Conservation (phyloP, 148 eudicot genomes). For the Vaccinium darrowii region DNA sequence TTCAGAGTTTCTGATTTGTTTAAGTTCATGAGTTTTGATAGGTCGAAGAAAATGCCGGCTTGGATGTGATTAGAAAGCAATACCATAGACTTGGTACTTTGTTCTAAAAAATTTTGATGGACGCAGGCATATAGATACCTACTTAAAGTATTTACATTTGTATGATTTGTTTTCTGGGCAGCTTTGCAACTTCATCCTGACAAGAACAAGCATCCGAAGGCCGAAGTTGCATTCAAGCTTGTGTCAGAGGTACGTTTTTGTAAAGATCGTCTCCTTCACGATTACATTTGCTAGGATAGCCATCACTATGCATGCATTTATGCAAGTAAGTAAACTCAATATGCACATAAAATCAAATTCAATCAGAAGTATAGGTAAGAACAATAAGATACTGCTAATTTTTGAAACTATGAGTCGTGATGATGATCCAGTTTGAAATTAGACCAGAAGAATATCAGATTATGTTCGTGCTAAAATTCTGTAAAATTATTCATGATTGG, state of each 20-base stretch:
- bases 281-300: background rate
- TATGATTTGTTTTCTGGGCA: conserved; percentile 21
- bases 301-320: background rate
- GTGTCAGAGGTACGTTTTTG: conserved; percentile 54
- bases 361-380: background rate
- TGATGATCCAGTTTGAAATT: too few species aligned
- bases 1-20: background rate
- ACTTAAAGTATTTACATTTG: background rate
- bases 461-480: background rate
- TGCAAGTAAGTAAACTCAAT: background rate
- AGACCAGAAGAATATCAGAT: background rate
- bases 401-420: background rate
- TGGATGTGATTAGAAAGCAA: conserved; percentile 53
- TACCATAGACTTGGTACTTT: conserved; percentile 66
- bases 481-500: background rate
- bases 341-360: background rate
- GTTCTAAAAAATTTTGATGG: too few species aligned
- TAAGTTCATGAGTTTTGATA: conserved; percentile 14
- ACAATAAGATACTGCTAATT: background rate
- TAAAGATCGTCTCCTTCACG: background rate
- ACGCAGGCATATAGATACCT: background rate
- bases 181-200: conserved; percentile 85
- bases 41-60: conserved; percentile 66
- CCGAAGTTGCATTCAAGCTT: conserved; percentile 81
- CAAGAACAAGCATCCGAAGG: conserved; percentile 82